Percentiles rank a stretch among this genome's conserved stretches.
These are phyloP conservation scores for Schizosaccharomyces osmophilus DNA, from an alignment of 805 yeast genomes.

Conservation along the genomic window DNA sequence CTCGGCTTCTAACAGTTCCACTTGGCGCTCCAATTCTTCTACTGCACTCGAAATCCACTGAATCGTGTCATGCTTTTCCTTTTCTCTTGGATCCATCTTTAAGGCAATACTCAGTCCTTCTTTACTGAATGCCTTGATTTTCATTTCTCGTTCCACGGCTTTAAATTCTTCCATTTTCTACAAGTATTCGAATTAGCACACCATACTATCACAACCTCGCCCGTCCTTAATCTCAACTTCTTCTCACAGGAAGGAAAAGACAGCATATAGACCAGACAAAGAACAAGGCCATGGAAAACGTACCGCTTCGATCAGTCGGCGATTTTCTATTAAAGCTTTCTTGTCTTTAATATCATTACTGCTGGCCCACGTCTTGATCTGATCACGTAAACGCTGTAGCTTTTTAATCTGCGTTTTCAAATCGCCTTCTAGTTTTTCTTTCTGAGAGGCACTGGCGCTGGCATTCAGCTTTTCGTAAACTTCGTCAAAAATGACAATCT, in stretches of 20 bases:
- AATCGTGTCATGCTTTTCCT: constrained; percentile 49
- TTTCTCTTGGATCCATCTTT: constrained; percentile 52
- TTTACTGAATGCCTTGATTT: constrained; percentile 79
- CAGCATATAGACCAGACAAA: not conserved
- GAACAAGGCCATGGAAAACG: not conserved
- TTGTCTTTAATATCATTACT: constrained; percentile 82
- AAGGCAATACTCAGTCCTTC: constrained; percentile 65
- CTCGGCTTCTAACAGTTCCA: constrained; percentile 54
- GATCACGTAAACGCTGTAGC: constrained; percentile 79
- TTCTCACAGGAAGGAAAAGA: too few species aligned
- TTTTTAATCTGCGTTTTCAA: constrained; percentile 86
- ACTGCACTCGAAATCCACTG: constrained; percentile 44
- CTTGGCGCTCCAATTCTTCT: constrained; percentile 62
- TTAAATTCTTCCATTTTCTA: constrained; percentile 85
- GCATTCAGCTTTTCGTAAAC: constrained; percentile 64
- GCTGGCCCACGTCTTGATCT: constrained; percentile 80
- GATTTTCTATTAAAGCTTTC: constrained; percentile 52
- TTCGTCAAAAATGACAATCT: constrained; percentile 42
- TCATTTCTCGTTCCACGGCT: constrained; percentile 76
- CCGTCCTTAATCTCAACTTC: too few species aligned
- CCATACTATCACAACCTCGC: not conserved
- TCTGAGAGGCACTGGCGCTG: constrained; percentile 64
- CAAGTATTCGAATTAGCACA: not conserved
- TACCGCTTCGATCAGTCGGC: constrained; percentile 29
- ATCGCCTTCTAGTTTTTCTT: constrained; percentile 78